Percentiles rank a stretch among this genome's conserved stretches.
Conservation (phyloP, 1,284 basidiomycete genomes). For the Heterobasidion parviporum region DNA sequence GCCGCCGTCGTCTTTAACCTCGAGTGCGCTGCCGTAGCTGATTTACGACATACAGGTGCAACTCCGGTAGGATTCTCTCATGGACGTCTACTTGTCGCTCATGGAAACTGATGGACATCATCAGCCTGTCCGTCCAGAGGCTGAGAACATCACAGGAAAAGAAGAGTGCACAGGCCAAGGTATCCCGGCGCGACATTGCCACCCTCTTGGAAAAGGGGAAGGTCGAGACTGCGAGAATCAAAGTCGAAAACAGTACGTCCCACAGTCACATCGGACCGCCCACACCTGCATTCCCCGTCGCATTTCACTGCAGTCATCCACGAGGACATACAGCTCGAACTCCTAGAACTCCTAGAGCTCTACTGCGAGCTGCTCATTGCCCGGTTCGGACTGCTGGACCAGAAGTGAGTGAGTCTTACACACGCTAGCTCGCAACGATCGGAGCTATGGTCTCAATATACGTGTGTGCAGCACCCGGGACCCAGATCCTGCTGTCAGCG, state of each 20-base stretch:
- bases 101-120: constrained; percentile 3
- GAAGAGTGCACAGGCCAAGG: constrained; percentile 88
- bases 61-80: constrained; percentile 39
- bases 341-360: constrained; percentile 88
- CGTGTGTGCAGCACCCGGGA: constrained; percentile 51
- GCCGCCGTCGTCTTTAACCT: too few relatives aligned
- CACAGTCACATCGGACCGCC: neutral
- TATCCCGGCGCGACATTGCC: constrained; percentile 71
- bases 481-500: constrained; percentile 75
- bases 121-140: constrained; percentile 84
- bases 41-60: constrained; percentile 40
- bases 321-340: constrained; percentile 80
- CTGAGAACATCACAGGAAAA: constrained; percentile 88
- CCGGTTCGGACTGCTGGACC: constrained; percentile 86
- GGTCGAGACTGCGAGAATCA: constrained; percentile 77
- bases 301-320: constrained; percentile 52
- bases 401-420: constrained; percentile 43
- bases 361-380: constrained; percentile 92
- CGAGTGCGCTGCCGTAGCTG: neutral
- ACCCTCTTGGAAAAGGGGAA: constrained; percentile 72
- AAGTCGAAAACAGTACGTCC: constrained; percentile 68
- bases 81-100: neutral
- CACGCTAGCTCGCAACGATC: constrained; percentile 2
- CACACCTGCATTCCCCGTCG: neutral
- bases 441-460: constrained; percentile 1